These are phyloP conservation scores for Medicago ruthenica DNA, from an alignment of 306 rosid species.

Conservation along the genomic window DNA sequence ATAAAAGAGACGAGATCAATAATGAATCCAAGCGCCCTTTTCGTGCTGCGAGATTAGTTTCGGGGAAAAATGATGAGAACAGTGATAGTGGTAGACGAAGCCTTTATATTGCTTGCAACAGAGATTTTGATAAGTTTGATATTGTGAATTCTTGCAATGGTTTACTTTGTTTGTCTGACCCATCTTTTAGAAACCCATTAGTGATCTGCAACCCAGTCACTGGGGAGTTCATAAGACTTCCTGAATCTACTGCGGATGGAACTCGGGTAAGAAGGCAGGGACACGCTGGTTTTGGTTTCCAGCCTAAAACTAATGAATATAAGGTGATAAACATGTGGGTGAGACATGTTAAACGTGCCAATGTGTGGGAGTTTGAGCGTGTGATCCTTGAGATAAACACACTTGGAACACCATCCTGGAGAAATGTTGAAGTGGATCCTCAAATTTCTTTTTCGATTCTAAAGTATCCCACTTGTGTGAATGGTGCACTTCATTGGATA, in stretches of 20 bases:
- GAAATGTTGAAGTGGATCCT: constrained; percentile 18
- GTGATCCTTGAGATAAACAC: not conserved
- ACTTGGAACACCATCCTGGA: constrained; percentile 16
- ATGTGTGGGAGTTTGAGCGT: not conserved
- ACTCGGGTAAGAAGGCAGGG: not conserved
- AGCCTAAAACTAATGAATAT: constrained; percentile 20
- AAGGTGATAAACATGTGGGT: not conserved
- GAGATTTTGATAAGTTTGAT: not conserved
- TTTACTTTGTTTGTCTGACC: constrained; percentile 39
- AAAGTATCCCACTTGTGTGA: not conserved
- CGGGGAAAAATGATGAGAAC: not conserved
- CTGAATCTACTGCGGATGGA: not conserved
- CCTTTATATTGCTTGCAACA: not conserved
- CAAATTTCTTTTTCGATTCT: not conserved
- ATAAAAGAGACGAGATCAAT: not conserved
- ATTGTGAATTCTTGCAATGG: constrained; percentile 42
- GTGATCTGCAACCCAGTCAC: constrained; percentile 43
- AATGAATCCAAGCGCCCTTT: not conserved
- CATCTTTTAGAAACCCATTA: not conserved
- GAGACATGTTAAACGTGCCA: not conserved
- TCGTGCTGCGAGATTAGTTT: not conserved
- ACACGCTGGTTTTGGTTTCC: not conserved
- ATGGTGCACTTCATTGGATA: constrained; percentile 19
- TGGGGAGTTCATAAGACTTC: constrained; percentile 36
- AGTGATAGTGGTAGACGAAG: not conserved